Percentiles rank a stretch among this genome's conserved stretches.
These are phyloP conservation scores for Hypericum androsaemum DNA, from an alignment of 345 rosid species.

Conservation along the genomic window DNA sequence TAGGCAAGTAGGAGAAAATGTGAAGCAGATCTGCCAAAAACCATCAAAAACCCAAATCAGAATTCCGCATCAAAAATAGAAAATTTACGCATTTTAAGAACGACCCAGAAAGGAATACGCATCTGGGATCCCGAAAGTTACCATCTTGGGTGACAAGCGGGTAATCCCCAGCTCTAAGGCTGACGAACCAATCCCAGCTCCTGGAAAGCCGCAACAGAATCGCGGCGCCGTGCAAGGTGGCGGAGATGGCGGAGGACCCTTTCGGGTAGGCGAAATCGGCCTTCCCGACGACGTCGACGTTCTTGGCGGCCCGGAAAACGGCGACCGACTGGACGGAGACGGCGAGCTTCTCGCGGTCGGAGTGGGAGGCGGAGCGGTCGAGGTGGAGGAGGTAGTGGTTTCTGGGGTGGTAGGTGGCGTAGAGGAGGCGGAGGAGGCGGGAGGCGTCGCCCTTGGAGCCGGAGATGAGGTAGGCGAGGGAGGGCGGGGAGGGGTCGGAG, in stretches of 20 bases:
- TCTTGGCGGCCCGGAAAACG: slow-evolving; percentile 64
- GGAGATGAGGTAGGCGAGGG: slow-evolving; percentile 62
- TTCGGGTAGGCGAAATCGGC: slow-evolving; percentile 61
- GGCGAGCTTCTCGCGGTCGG: slow-evolving; percentile 68
- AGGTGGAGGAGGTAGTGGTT: slow-evolving; percentile 81
- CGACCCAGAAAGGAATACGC: not conserved
- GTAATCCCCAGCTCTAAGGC: slow-evolving; percentile 61
- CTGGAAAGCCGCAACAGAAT: slow-evolving; percentile 56
- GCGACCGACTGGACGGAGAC: slow-evolving; percentile 42
- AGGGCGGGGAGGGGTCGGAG: slow-evolving; percentile 55
- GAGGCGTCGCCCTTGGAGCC: slow-evolving; percentile 61
- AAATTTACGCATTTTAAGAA: not conserved
- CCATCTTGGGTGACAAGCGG: slow-evolving; percentile 96
- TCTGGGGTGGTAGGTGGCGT: slow-evolving; percentile 71
- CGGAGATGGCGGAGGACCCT: slow-evolving; percentile 79
- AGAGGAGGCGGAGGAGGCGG: slow-evolving; percentile 70
- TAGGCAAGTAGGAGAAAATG: slow-evolving; percentile 74
- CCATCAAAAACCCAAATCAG: slow-evolving; percentile 7
- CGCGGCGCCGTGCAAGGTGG: slow-evolving; percentile 83
- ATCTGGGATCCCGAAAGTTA: slow-evolving; percentile 13
- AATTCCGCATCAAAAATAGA: not conserved
- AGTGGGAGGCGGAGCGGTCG: slow-evolving; percentile 50
- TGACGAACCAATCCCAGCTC: slow-evolving; percentile 86
- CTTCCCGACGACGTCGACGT: slow-evolving; percentile 73
- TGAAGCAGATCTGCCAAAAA: slow-evolving; percentile 82